Conservation (phyloP, 2,329 filamentous ascomycete genomes). For the Penicillium sp. region DNA sequence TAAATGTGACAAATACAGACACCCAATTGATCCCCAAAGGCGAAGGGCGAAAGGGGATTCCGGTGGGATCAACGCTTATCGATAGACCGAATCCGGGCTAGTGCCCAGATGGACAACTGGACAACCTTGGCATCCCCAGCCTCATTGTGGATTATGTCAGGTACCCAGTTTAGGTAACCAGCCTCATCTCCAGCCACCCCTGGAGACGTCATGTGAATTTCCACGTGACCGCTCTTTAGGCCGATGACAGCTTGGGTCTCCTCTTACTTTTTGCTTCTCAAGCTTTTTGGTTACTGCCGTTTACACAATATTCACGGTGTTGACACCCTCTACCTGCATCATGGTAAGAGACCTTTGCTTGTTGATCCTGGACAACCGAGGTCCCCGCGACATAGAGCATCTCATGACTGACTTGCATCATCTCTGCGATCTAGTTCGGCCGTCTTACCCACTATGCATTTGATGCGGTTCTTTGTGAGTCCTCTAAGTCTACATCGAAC, state of each 20-base stretch:
- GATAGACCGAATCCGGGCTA: conserved; percentile 9
- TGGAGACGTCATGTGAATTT: conserved; percentile 16
- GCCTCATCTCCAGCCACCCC: conserved; percentile 10
- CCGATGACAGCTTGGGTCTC: not conserved
- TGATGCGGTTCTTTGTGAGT: conserved; percentile 26
- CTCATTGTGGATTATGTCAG: conserved; percentile 4
- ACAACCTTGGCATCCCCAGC: conserved; percentile 1
- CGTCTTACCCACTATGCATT: conserved; percentile 28
- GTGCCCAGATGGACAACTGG: not conserved
- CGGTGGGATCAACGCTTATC: conserved; percentile 21
- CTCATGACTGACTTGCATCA: conserved; percentile 2
- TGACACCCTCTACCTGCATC: conserved; percentile 3
- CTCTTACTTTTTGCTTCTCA: not conserved
- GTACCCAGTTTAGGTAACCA: not conserved
- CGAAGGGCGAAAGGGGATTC: conserved; percentile 14
- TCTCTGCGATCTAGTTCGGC: conserved; percentile 16
- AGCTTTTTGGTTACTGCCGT: not conserved
- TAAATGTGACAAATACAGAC: conserved; percentile 25
- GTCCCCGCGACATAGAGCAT: not conserved
- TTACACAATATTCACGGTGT: not conserved
- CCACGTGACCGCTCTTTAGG: conserved; percentile 5
- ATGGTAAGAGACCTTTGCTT: conserved; percentile 15
- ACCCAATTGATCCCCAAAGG: conserved; percentile 16
- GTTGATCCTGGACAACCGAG: not conserved
- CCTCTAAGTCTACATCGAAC: not conserved